phyloP scores from a whole-genome alignment of 2,329 filamentous ascomycete genomes.

The Raffaelea arxii region DNA sequence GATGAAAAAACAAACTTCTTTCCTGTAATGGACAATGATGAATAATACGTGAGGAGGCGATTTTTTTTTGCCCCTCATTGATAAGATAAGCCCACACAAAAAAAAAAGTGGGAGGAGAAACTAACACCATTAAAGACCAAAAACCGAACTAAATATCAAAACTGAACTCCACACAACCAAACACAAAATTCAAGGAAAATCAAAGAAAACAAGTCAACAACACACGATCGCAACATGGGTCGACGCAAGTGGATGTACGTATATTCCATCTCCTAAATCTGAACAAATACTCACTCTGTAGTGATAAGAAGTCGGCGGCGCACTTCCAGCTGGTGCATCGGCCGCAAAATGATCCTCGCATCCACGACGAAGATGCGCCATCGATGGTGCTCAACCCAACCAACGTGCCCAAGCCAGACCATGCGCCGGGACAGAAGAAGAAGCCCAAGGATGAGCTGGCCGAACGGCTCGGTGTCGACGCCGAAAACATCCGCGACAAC shows the following conservation, averaged over 20 bases:
- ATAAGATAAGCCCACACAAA: no score
- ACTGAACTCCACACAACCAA: no score
- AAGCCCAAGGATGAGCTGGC: conserved; percentile 68
- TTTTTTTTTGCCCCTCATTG: conserved; percentile 4
- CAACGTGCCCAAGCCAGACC: conserved; percentile 36
- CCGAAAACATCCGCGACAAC: conserved; percentile 63
- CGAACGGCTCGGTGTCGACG: conserved; percentile 62
- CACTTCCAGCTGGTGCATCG: conserved; percentile 93
- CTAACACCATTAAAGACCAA: no score
- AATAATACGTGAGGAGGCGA: not conserved
- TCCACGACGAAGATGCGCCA: conserved; percentile 82
- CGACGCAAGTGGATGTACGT: conserved; percentile 26
- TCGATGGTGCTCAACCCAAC: conserved; percentile 81
- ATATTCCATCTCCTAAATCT: conserved; percentile 12
- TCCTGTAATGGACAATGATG: not conserved
- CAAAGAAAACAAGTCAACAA: no score
- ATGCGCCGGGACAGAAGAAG: conserved; percentile 46
- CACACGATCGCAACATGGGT: no score
- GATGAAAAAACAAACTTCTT: no score
- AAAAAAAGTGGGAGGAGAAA: no score
- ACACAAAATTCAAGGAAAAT: no score
- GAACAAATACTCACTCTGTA: conserved; percentile 17
- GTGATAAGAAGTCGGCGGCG: conserved; percentile 81
- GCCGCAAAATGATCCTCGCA: conserved; percentile 92
- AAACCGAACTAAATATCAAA: no score